Evolutionary conservation across 2,329 filamentous ascomycete genomes (phyloP).

Genomic region (Xylariaceae sp.): DNA sequence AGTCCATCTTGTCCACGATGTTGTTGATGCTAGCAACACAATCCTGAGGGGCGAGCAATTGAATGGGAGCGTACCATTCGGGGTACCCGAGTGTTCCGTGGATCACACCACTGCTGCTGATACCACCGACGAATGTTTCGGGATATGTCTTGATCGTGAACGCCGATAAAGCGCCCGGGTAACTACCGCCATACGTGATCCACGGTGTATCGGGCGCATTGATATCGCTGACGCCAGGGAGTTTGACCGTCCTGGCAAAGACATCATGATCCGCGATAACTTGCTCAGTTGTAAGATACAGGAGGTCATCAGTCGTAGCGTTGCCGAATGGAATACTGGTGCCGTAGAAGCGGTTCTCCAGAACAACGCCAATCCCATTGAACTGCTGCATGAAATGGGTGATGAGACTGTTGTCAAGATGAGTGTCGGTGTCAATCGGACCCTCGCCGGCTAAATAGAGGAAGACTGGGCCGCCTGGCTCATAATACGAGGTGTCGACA

Average conservation of each 20-base stretch:
- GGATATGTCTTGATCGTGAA: constrained; percentile 46
- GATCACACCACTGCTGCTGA: constrained; percentile 45
- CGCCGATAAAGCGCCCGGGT: constrained; percentile 30
- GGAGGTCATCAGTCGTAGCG: constrained; percentile 48
- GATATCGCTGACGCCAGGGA: constrained; percentile 42
- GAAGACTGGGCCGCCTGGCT: constrained; percentile 44
- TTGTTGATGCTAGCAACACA: constrained; percentile 47
- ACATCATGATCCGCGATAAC: constrained; percentile 51
- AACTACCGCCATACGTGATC: constrained; percentile 32
- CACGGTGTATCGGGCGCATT: constrained; percentile 42
- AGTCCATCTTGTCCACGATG: constrained; percentile 50
- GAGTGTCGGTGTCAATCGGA: constrained; percentile 41
- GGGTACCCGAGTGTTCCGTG: constrained; percentile 43
- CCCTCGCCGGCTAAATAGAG: constrained; percentile 40
- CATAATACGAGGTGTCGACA: constrained; percentile 52
- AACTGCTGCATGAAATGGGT: constrained; percentile 6
- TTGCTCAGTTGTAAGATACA: constrained; percentile 50
- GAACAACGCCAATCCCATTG: constrained; percentile 51
- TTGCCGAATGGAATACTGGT: constrained; percentile 46
- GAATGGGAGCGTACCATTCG: constrained; percentile 49
- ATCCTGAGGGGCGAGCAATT: constrained; percentile 47
- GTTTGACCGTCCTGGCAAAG: constrained; percentile 46
- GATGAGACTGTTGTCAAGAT: constrained; percentile 13
- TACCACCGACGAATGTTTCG: constrained; percentile 45
- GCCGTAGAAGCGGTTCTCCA: constrained; percentile 53